Evolutionary conservation across 2,329 filamentous ascomycete genomes (phyloP).

Genomic region (Fusarium oligoseptatum): DNA sequence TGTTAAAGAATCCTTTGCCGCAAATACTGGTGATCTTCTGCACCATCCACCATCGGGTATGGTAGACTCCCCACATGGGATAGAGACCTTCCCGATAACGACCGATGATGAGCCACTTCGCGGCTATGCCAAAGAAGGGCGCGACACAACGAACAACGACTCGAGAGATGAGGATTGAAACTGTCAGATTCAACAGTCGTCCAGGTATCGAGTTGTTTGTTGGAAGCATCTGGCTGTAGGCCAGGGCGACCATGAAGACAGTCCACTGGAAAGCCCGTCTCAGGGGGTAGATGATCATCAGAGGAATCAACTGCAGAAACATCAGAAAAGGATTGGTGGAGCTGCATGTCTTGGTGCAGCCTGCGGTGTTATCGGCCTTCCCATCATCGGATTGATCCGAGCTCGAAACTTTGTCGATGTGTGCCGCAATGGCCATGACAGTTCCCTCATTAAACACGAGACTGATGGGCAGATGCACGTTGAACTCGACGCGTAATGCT

Average conservation of each 20-base stretch:
- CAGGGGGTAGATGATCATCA: slow-evolving; percentile 64
- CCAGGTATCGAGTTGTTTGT: slow-evolving; percentile 57
- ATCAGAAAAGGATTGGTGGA: slow-evolving; percentile 64
- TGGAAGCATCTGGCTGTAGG: slow-evolving; percentile 55
- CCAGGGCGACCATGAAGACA: slow-evolving; percentile 62
- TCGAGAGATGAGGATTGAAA: slow-evolving; percentile 60
- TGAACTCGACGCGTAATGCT: slow-evolving; percentile 62
- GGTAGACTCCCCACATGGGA: slow-evolving; percentile 71
- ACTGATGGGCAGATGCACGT: slow-evolving; percentile 63
- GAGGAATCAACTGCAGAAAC: slow-evolving; percentile 63
- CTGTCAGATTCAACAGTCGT: slow-evolving; percentile 62
- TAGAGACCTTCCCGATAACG: slow-evolving; percentile 65
- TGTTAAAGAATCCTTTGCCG: slow-evolving; percentile 61
- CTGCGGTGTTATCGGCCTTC: slow-evolving; percentile 42
- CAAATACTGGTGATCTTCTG: slow-evolving; percentile 65
- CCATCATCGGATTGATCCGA: slow-evolving; percentile 2
- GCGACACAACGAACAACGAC: slow-evolving; percentile 54
- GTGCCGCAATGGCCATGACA: slow-evolving; percentile 55
- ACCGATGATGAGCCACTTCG: slow-evolving; percentile 69
- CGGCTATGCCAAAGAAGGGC: slow-evolving; percentile 62
- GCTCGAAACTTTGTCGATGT: slow-evolving; percentile 52
- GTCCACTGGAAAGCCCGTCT: slow-evolving; percentile 66
- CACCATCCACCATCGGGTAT: slow-evolving; percentile 70
- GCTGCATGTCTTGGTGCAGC: slow-evolving; percentile 58
- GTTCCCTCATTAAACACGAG: slow-evolving; percentile 64